Evolutionary conservation across 140 eudicot genomes (phyloP).

Genomic region (Anethum foeniculum): DNA sequence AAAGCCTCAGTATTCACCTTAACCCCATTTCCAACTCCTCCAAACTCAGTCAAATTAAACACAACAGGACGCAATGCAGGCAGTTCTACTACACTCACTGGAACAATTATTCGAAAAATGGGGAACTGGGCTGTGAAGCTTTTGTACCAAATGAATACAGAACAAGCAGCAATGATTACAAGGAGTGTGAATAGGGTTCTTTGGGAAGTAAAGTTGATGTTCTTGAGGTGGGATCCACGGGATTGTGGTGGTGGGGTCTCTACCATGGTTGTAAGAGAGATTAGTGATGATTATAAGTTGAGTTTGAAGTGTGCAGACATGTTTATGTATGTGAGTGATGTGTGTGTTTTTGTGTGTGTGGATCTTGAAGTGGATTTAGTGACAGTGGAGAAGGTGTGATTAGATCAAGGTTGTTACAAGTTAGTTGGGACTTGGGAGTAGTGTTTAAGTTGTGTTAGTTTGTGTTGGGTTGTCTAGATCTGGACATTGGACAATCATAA

Average conservation of each 20-base stretch:
- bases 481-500: neutral
- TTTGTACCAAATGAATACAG: slow-evolving; percentile 60
- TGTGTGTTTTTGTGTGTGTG: neutral
- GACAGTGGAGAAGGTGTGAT: neutral
- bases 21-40: slow-evolving; percentile 82
- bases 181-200: slow-evolving; percentile 49
- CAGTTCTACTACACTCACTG: slow-evolving; percentile 1
- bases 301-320: neutral
- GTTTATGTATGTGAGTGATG: neutral
- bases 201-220: slow-evolving; percentile 33
- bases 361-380: neutral
- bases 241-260: slow-evolving; percentile 15
- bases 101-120: slow-evolving; percentile 24
- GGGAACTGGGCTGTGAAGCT: slow-evolving; percentile 34
- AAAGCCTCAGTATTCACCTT: slow-evolving; percentile 63
- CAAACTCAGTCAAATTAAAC: slow-evolving; percentile 69
- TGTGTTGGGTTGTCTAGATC: neutral
- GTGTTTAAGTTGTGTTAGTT: neutral
- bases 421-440: neutral
- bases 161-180: slow-evolving; percentile 42
- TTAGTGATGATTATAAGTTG: neutral
- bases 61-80: slow-evolving; percentile 60
- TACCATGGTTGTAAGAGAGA: neutral
- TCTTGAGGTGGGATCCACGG: slow-evolving; percentile 16
- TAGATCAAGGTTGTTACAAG: neutral